A percentile compares a stretch with the other conserved stretches of the same genome.
Conservation (phyloP, 1,284 basidiomycete genomes). For the Ceratobasidium sp. region DNA sequence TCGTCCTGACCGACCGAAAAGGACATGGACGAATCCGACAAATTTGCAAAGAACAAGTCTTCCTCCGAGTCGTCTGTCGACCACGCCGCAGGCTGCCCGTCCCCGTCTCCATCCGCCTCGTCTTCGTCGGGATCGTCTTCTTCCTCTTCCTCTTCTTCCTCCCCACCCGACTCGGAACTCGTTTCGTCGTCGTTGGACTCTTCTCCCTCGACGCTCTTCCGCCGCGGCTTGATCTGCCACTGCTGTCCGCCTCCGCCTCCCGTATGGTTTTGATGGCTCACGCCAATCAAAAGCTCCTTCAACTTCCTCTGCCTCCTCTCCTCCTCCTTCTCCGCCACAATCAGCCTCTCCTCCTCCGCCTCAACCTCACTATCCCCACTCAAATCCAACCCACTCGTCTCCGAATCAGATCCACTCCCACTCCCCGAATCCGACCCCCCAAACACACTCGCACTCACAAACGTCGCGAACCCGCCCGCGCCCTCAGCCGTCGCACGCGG, state of each 20-base stretch:
- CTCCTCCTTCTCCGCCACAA: slow-evolving; percentile 3
- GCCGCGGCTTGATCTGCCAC: slow-evolving; percentile 36
- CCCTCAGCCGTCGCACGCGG: neutral
- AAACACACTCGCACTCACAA: slow-evolving; percentile 36
- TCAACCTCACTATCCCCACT: slow-evolving; percentile 41
- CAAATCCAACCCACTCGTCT: slow-evolving; percentile 12
- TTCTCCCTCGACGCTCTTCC: slow-evolving; percentile 35
- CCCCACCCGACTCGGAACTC: slow-evolving; percentile 25
- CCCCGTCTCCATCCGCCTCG: slow-evolving; percentile 22
- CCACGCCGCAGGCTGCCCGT: slow-evolving; percentile 22
- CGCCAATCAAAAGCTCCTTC: slow-evolving; percentile 13
- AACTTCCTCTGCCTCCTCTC: slow-evolving; percentile 16
- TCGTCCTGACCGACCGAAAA: slow-evolving; percentile 30
- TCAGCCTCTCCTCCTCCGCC: slow-evolving; percentile 42
- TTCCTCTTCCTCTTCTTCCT: slow-evolving; percentile 31
- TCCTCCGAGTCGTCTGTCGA: slow-evolving; percentile 36
- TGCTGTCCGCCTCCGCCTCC: slow-evolving; percentile 32
- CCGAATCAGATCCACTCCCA: slow-evolving; percentile 20
- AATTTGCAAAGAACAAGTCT: slow-evolving; percentile 36
- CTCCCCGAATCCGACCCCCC: slow-evolving; percentile 3
- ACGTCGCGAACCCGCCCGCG: slow-evolving; percentile 14
- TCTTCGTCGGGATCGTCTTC: slow-evolving; percentile 29
- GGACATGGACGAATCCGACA: slow-evolving; percentile 36
- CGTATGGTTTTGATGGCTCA: slow-evolving; percentile 20
- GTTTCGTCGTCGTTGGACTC: slow-evolving; percentile 26